Base-by-base conservation (phyloP, 139 green algal genomes). In the Ulvella scutata region DNA sequence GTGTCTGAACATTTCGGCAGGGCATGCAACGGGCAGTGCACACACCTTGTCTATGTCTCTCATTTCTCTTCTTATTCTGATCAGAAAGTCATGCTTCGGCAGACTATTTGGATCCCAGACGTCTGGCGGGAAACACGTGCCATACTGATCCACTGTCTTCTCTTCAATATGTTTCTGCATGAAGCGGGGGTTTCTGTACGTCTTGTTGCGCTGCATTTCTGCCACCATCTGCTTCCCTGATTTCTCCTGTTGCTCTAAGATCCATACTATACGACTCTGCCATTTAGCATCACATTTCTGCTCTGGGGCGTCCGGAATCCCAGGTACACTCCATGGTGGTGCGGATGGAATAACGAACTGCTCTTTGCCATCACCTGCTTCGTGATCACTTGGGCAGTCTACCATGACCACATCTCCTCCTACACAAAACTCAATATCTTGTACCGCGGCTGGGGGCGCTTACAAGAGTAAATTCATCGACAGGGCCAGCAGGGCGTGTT, bases 81-180 rank as follows among this genome's bases (percentile, higher is more conserved):
- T 67, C 51, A 10, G 17, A 29, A 67, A 67, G 51, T 67, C 51
- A 26, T 26, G 7, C 4, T 23, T 29, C 33, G 51, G 51, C 51
- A 67, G 17, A 29, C 51, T 67, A 26, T 26, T 26, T 36, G 51
- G 51, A 67, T 67, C 51, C 51, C 51, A 67, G 9, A 23, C 13
- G 51, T 67, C 51, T 26, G 31, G 31, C 33, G 13, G 51, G 33
- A 10, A 67, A 26, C 51, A 67, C 13, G 51, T 67, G 6, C 51
- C 51, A 67, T 67, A 67, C 51, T 67, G 51, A 10, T n/a, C 20
- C 13, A 67, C 51, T n/a, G n/a, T 26, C 1, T n/a, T 26, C 6
- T 67, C 51, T 67, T 67, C 33, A 26, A 67, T 67, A 7, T 36
- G n/a, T 67, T 67, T 67, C 51, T 67, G n/a, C 51, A 67, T 67